Evolutionary conservation across 495 filamentous ascomycete species (phyloP).

Genomic region (Aspergillus taichungensis): DNA sequence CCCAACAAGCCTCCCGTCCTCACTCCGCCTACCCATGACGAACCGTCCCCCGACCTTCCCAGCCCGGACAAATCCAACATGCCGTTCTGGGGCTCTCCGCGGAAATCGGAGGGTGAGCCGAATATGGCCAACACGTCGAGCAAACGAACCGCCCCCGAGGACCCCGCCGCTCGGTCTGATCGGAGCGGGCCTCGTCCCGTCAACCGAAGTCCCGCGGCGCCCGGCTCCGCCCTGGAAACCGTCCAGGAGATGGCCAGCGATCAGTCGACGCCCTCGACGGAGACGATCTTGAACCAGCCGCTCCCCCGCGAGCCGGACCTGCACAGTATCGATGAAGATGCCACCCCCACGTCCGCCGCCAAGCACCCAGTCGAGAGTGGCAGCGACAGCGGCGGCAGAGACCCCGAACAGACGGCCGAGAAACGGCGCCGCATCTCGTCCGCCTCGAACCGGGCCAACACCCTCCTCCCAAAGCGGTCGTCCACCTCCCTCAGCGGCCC

Average conservation of each 20-base stretch:
- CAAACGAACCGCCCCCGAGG: constrained; percentile 31
- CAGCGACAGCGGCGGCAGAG: constrained; percentile 43
- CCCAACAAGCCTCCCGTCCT: constrained; percentile 45
- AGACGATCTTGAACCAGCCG: constrained; percentile 30
- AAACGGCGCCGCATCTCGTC: constrained; percentile 20
- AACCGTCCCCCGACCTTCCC: constrained; percentile 49
- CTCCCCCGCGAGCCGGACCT: constrained; percentile 25
- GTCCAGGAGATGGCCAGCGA: constrained; percentile 81
- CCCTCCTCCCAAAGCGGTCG: constrained; percentile 40
- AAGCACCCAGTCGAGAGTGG: constrained; percentile 35
- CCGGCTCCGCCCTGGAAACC: constrained; percentile 70
- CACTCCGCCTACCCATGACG: constrained; percentile 41
- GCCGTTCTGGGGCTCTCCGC: constrained; percentile 50
- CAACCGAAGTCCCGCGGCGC: constrained; percentile 56
- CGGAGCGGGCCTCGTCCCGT: constrained; percentile 27
- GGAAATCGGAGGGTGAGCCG: constrained; percentile 30
- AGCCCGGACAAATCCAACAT: constrained; percentile 55
- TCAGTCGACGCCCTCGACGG: constrained; percentile 59
- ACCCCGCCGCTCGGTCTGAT: constrained; percentile 23
- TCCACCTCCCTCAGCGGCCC: constrained; percentile 36
- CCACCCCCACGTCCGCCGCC: constrained; percentile 20
- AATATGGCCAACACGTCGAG: constrained; percentile 35
- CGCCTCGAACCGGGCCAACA: constrained; percentile 12
- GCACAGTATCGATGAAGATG: constrained; percentile 35
- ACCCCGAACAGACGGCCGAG: constrained; percentile 31